Evolutionary conservation across 495 filamentous ascomycete genomes (phyloP).

Genomic region (Penicillium egyptiacum): DNA sequence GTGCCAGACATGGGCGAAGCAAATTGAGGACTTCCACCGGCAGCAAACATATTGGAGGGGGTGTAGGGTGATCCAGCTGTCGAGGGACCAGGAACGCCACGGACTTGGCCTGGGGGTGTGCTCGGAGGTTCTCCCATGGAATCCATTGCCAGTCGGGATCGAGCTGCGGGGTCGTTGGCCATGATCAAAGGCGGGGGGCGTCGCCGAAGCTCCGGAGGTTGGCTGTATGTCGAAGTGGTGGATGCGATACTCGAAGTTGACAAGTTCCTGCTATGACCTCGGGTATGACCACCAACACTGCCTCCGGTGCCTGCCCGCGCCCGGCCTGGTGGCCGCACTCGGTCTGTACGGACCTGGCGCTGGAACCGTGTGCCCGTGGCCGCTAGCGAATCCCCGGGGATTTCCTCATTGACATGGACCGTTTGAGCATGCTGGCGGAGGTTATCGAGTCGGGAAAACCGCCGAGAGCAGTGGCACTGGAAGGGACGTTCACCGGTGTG

Average conservation of each 20-base stretch:
- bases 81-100: slow-evolving; percentile 50
- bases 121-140: slow-evolving; percentile 49
- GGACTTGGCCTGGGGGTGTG: slow-evolving; percentile 49
- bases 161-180: slow-evolving; percentile 63
- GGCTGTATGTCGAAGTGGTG: slow-evolving; percentile 67
- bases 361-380: slow-evolving; percentile 93
- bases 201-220: slow-evolving; percentile 59
- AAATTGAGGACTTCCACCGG: slow-evolving; percentile 70
- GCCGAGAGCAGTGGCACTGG: slow-evolving; percentile 91
- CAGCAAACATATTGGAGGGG: slow-evolving; percentile 64
- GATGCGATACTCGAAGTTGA: slow-evolving; percentile 85
- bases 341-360: slow-evolving; percentile 83
- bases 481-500: slow-evolving; percentile 97
- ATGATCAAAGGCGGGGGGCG: slow-evolving; percentile 83
- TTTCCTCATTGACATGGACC: slow-evolving; percentile 96
- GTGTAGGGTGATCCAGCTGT: slow-evolving; percentile 64
- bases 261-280: slow-evolving; percentile 80
- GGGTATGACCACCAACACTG: slow-evolving; percentile 62
- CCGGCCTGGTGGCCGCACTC: slow-evolving; percentile 71
- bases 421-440: slow-evolving; percentile 96
- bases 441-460: slow-evolving; percentile 97
- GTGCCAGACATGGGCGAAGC: slow-evolving; percentile 68
- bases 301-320: slow-evolving; percentile 73
- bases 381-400: slow-evolving; percentile 87
- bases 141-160: slow-evolving; percentile 63